Evolutionary conservation across 2,329 filamentous ascomycete genomes (phyloP), one percentile per base, ranked within the genome.

Genomic region (Diaporthe aspalathi): DNA sequence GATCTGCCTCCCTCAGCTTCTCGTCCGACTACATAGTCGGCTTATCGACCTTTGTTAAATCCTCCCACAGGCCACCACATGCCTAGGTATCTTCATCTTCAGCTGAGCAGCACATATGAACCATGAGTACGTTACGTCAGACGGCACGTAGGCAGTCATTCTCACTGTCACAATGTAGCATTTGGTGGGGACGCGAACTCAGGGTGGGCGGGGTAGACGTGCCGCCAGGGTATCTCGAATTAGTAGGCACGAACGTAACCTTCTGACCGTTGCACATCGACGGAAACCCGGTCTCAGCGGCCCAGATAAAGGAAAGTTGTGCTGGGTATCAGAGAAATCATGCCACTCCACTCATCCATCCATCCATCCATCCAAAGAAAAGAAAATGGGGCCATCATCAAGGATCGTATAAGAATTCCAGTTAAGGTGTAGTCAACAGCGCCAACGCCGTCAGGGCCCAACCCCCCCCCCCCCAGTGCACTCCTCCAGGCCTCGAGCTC

Each of bases 311-410:
- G 5, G 20, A 12, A 32, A 38, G 60, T 50, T 27, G 29, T 24
- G 45, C 24, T 50, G 60, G 60, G 60, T 65, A 65, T 65, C 60
- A 65, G 20, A 63, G 49, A 5, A 27, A 65, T 50, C 27, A 9
- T 38, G 60, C 60, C 29, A 14, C 16, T 24, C 27, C 57, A 43
- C 12, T 16, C n/a, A 60, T 20, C 53, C 32, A 57, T n/a, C n/a
- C n/a, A 22, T 24, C 27, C 57, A 43, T 20, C 22, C n/a, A 60
- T 20, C 53, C 32, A 57, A 24, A 17, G 8, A 20, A 40, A 24
- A 29, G n/a, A 47, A 49, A 63, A 49, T 20, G 27, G 8, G 53
- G 16, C 20, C 8, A 47, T 32, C 17, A 49, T 38, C 40, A n/a
- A 24, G 14, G n/a, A 32, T 50, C 27, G 29, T 7, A 38, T 8